Evolutionary conservation across 176 grass and related monocot species (phyloP), one percentile per base, ranked within the genome.

Genomic region (Dactylis glomerata): DNA sequence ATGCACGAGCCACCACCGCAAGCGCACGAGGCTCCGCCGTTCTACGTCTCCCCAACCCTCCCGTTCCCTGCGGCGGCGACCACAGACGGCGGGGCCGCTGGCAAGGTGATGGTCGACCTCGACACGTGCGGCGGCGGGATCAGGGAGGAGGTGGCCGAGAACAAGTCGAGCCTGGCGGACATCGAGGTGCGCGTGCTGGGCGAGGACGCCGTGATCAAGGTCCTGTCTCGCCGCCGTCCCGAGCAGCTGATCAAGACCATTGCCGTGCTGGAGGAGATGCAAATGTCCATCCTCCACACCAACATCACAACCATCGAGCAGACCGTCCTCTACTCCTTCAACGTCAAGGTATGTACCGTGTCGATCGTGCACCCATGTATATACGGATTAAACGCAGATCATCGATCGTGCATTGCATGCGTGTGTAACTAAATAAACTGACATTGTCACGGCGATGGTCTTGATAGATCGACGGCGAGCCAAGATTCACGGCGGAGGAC

Each of bases 241-340:
- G 93, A 88, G 3, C 96, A 96, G 81, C 89, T 99, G 42, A 92
- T 99, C 92, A 90, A 87, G 87, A 99, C 85, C 80, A 88, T 96
- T 7, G 93, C 93, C 1, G 96, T 92, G 12, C 83, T 99, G 13
- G 96, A 99, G 88, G 93, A 99, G 57, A 79, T 96, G 87, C 96
- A 99, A 64, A 89, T 99, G 73, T 78, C 71, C 51, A 92, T 99
- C 86, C 87, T 99, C 33, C 96, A 99, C 78, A 96, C 96, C 34
- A 99, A 99, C 81, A 90, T 99, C 84, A 99, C 96, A 62, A 99
- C 96, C 77, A 99, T 99, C 74, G 96, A 99, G 58, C 96, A 99
- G 84, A 96, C 96, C 65, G 96, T 99, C 77, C 96, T 99, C 69
- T 99, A 96, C 88, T 99, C 96, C 38, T 99, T 99, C 88, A 99